Base-by-base conservation (phyloP, 768 basidiomycete genomes). In the Leccinum aurantiacum region DNA sequence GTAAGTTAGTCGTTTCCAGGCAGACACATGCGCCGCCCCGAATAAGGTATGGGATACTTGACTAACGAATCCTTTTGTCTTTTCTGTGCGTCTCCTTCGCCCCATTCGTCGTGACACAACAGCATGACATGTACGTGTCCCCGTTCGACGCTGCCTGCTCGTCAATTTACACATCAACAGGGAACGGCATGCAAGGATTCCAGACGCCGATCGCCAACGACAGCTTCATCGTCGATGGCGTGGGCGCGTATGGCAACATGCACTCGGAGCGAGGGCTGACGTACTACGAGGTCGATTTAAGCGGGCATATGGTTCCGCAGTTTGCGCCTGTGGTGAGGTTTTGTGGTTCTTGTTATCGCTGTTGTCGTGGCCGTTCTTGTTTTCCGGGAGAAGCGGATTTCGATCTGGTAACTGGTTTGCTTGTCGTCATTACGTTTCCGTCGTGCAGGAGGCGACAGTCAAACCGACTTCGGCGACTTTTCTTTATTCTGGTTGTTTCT, bases 281-380 rank as follows among this genome's bases (percentile, higher is more conserved):
- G 0, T 90, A 85, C 62, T 76, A 80, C 31, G 89, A 92, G 66
- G 82, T 92, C 22, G 77, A 65, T 24, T 79, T 89, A 7, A 85
- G 84, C 63, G 90, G 89, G 17, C 89, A 91, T 63, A 90, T 91
- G 89, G 72, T 90, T 3, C 88, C 88, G 5, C 84, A 86, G 73
- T 89, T 83, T 69, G 82, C 85, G 17, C 87, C 87, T 2, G 69
- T 74, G 67, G 87, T 85, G 65, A 69, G 84, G 74, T 17, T 38
- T n/a, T 9, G 17, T 17, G 38, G 17, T 41, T 17, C 37, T 38
- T 41, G 17, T 41, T 41, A 17, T 41, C 17, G 15, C 37, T 3
- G 15, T 38, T 17, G 37, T 8, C 37, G 37, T 37, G 15, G 37
- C 8, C 37, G 35, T 37, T 37, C 37, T 37, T 38, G 4, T 31